phyloP scores from a whole-genome alignment of 768 basidiomycete species.

The Collybia sordida region DNA sequence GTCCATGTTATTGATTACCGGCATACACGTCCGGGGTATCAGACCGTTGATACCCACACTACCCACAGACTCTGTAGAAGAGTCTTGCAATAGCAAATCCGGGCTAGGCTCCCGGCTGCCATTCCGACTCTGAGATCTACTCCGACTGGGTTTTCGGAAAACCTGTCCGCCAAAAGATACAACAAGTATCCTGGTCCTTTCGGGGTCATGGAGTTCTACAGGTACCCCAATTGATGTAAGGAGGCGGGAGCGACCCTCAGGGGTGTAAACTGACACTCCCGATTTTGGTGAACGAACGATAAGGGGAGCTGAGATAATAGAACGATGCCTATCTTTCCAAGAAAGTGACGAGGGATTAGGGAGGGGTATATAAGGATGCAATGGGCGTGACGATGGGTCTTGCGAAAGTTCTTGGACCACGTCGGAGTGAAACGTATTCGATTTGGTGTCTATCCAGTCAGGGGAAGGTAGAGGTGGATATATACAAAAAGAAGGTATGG shows the following conservation, averaged over 20 bases:
- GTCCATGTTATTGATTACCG: background rate
- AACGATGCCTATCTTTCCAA: constrained; percentile 26
- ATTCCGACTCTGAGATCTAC: constrained; percentile 29
- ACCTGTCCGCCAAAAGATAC: constrained; percentile 83
- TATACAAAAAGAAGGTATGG: constrained; percentile 68
- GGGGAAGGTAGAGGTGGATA: constrained; percentile 57
- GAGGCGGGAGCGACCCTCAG: constrained; percentile 51
- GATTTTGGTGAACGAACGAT: constrained; percentile 60
- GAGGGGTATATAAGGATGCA: constrained; percentile 47
- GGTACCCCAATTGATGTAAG: constrained; percentile 63
- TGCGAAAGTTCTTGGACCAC: constrained; percentile 41
- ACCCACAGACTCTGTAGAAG: constrained; percentile 1
- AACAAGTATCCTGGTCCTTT: constrained; percentile 59
- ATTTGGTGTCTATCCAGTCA: constrained; percentile 56
- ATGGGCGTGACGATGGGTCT: constrained; percentile 22
- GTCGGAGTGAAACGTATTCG: constrained; percentile 44
- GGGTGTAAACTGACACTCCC: constrained; percentile 45
- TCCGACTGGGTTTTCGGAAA: constrained; percentile 56
- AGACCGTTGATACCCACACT: constrained; percentile 7
- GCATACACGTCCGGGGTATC: background rate
- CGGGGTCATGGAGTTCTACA: constrained; percentile 40
- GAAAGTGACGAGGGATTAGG: constrained; percentile 18
- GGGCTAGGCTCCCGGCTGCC: constrained; percentile 18
- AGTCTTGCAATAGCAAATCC: background rate
- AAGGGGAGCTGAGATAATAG: constrained; percentile 57